A percentile compares a stretch with the other conserved stretches of the same genome.
Evolutionary conservation across 306 rosid species (phyloP).

Genomic region (Cotoneaster glaucophyllus): DNA sequence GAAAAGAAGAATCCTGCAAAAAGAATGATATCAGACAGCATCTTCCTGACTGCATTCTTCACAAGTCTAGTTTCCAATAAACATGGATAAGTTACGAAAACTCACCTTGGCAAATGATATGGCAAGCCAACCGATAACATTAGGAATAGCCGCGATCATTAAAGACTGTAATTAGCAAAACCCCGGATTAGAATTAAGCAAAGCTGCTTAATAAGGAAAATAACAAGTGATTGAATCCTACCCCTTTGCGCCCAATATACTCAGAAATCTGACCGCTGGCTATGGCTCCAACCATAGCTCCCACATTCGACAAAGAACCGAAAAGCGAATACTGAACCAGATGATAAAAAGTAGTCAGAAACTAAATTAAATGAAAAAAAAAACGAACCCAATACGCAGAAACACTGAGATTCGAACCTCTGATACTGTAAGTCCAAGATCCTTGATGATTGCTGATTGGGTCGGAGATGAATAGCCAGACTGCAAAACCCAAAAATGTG

Average conservation of each 20-base stretch:
- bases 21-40: not conserved
- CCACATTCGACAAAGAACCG: conserved; percentile 92
- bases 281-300: conserved; percentile 98
- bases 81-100: conserved; percentile 8
- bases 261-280: conserved; percentile 96
- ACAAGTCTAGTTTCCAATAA: not conserved
- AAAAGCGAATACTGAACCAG: conserved; percentile 64
- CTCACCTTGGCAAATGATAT: conserved; percentile 89
- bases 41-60: not conserved
- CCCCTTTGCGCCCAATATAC: conserved; percentile 96
- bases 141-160: conserved; percentile 89
- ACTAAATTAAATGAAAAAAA: not conserved
- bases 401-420: conserved; percentile 45
- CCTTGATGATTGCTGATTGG: conserved; percentile 70
- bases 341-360: conserved; percentile 13
- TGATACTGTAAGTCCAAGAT: conserved; percentile 76
- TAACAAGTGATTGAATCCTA: conserved; percentile 14
- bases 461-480: conserved; percentile 90
- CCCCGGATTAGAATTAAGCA: not conserved
- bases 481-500: conserved; percentile 28
- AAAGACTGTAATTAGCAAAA: conserved; percentile 60
- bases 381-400: not conserved
- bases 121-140: conserved; percentile 80
- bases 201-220: not conserved
- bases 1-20: conserved; percentile 81